These are phyloP conservation scores for Dioscorea cayenensis DNA, from an alignment of 116 monocot genomes.

Conservation along the genomic window DNA sequence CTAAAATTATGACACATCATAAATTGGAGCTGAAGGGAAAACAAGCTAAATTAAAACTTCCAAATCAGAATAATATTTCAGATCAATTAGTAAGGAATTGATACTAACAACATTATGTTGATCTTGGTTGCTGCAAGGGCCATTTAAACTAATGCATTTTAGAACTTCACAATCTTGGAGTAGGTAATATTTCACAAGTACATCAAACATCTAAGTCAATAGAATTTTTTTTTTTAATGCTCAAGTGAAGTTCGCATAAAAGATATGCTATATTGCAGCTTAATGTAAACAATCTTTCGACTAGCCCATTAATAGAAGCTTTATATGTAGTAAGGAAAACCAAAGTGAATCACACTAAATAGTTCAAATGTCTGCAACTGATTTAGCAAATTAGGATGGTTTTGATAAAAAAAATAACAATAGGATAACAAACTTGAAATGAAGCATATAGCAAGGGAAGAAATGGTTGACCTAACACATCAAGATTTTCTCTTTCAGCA, in stretches of 20 bases:
- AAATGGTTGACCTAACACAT: constrained; percentile 92
- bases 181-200: background rate
- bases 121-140: background rate
- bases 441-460: constrained; percentile 95
- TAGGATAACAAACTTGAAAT: constrained; percentile 57
- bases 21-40: no score
- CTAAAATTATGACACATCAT: no score
- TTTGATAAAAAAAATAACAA: background rate
- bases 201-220: background rate
- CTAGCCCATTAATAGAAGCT: background rate
- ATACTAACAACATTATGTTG: background rate
- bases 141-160: background rate
- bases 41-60: background rate
- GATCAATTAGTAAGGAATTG: background rate
- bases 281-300: no score
- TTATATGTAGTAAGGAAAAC: background rate
- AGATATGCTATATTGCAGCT: no score
- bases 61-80: background rate
- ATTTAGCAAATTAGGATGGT: background rate
- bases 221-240: background rate
- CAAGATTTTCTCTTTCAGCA: constrained; percentile 96
- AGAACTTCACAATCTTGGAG: background rate
- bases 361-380: background rate
- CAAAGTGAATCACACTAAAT: background rate
- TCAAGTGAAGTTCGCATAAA: background rate